Evolutionary conservation across 768 basidiomycete genomes (phyloP), one percentile per base, ranked within the genome.

Genomic region (Suillus hirtellus): DNA sequence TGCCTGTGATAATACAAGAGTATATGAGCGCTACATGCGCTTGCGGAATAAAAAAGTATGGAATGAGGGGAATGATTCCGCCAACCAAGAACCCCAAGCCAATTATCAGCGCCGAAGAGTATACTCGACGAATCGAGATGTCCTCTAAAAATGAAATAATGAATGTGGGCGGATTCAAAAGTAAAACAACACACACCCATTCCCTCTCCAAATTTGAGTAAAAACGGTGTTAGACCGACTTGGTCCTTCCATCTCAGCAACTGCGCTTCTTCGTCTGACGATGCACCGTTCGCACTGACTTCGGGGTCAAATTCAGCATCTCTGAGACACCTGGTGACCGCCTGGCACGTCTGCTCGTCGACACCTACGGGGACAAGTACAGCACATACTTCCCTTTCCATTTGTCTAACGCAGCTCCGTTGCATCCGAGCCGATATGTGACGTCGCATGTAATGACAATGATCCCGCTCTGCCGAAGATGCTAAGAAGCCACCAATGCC

Each of bases 401-500:
- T 91, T 80, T 99, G 96, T 59, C 95, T 94, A 8, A 87, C 86
- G 72, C 97, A 99, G 62, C 91, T 94, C 10, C 93, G 88, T 2
- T 84, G 74, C 24, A 99, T 95, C 37, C 96, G 89, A 17, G 88
- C 83, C 43, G 88, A 80, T 10, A 92, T 95, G 63, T 88, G 84
- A 40, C 84, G 82, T 37, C 82, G 85, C 37, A 90, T 85, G 77
- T 91, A 97, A 55, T 88, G 90, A 73, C 91, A 96, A 75, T 97
- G 92, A 74, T 98, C 96, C 49, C 95, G 89, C 76, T 99, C 97
- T 37, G 96, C 90, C 76, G 99, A 93, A 1, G 96, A 95, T 4
- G 95, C 95, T 56, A 99, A 89, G 83, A 96, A 98, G 24, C 96
- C 96, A 59, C 97, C 97, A 40, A 99, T 91, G 65, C 97, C 97